phyloP scores from a whole-genome alignment of 768 basidiomycete genomes.

The Suillus tomentosus region DNA sequence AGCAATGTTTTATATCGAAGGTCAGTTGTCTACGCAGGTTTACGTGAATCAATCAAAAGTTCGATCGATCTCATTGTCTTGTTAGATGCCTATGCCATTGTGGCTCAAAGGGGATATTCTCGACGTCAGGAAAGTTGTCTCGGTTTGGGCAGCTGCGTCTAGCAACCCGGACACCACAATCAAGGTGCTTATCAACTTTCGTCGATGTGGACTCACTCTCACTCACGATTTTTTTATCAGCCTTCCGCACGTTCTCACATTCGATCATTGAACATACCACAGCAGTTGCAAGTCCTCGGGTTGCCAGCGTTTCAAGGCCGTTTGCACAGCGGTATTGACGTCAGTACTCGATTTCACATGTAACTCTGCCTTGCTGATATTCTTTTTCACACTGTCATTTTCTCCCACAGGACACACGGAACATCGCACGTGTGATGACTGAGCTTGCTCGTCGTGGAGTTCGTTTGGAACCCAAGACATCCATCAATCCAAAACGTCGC shows the following conservation, averaged over 20 bases:
- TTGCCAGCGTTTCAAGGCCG: slow-evolving; percentile 80
- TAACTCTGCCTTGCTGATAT: slow-evolving; percentile 13
- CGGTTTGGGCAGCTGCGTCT: slow-evolving; percentile 37
- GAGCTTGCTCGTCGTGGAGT: slow-evolving; percentile 76
- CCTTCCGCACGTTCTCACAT: slow-evolving; percentile 19
- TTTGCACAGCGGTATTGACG: slow-evolving; percentile 88
- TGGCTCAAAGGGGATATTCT: slow-evolving; percentile 78
- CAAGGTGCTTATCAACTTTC: slow-evolving; percentile 19
- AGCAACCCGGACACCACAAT: slow-evolving; percentile 15
- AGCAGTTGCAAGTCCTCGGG: slow-evolving; percentile 73
- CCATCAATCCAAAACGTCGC: slow-evolving; percentile 62
- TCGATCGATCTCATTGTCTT: neutral
- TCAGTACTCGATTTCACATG: slow-evolving; percentile 43
- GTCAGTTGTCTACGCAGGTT: slow-evolving; percentile 39
- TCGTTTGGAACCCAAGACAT: slow-evolving; percentile 70
- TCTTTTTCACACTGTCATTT: slow-evolving; percentile 11
- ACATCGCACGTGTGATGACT: slow-evolving; percentile 78
- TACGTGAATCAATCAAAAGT: slow-evolving; percentile 8
- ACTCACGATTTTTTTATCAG: slow-evolving; percentile 16
- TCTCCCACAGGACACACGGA: slow-evolving; percentile 75
- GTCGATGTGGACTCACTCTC: neutral
- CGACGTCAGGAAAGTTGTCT: slow-evolving; percentile 68
- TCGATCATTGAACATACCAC: slow-evolving; percentile 61
- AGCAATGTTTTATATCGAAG: slow-evolving; percentile 87
- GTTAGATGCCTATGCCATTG: slow-evolving; percentile 62